These are phyloP conservation scores for Gnomoniopsis smithogilvyi DNA, from an alignment of 2,329 filamentous ascomycete species.

Conservation along the genomic window DNA sequence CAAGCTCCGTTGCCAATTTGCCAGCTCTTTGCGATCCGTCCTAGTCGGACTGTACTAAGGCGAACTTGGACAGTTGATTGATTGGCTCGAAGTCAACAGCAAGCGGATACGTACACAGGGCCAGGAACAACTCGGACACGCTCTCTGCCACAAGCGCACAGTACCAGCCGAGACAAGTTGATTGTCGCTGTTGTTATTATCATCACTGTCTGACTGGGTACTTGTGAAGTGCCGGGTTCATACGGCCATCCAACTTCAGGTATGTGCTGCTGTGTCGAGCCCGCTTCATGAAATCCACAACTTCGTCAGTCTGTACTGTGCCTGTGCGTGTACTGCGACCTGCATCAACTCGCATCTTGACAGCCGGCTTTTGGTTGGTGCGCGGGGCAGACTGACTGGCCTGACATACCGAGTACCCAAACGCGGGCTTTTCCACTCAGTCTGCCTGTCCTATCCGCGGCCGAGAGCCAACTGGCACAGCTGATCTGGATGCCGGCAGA, in stretches of 20 bases:
- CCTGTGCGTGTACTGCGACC: neutral
- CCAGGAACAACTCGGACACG: slow-evolving; percentile 26
- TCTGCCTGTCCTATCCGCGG: slow-evolving; percentile 7
- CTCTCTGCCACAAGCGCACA: slow-evolving; percentile 5
- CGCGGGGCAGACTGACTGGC: slow-evolving; percentile 1
- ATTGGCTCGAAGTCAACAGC: neutral
- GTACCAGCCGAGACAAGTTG: neutral
- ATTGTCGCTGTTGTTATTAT: neutral
- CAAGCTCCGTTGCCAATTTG: neutral
- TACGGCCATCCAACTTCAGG: neutral
- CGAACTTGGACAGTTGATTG: neutral
- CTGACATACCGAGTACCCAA: neutral
- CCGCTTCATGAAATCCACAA: neutral
- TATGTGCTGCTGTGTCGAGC: neutral
- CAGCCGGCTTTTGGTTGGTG: slow-evolving; percentile 13
- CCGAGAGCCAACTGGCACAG: slow-evolving; percentile 12
- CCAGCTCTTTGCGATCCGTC: neutral
- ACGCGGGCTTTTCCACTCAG: neutral
- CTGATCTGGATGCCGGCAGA: slow-evolving; percentile 15
- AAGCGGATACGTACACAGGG: neutral
- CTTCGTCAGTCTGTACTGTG: neutral
- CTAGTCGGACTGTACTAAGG: neutral
- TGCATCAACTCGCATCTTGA: neutral
- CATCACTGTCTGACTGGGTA: neutral
- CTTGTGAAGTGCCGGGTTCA: slow-evolving; percentile 9